Conservation (phyloP, 1,284 basidiomycete species). For the Golubevia pallescens region DNA sequence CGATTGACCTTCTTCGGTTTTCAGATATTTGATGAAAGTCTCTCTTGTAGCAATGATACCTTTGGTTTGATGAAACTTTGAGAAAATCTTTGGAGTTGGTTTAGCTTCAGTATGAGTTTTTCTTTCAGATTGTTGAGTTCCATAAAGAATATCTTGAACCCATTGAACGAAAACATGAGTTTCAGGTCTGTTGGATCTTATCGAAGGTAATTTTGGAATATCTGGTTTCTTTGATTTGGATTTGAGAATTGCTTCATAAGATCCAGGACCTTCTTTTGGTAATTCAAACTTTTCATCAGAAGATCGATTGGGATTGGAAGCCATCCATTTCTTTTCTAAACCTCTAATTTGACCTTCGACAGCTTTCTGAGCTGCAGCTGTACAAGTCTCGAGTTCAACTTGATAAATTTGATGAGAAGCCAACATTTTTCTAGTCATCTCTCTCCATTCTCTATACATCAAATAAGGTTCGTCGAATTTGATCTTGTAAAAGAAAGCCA, state of each 20-base stretch:
- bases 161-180: slow-evolving; percentile 48
- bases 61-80: slow-evolving; percentile 32
- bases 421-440: slow-evolving; percentile 47
- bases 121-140: slow-evolving; percentile 8
- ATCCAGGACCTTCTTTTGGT: background rate
- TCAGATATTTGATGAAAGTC: slow-evolving; percentile 32
- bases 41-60: slow-evolving; percentile 59
- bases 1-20: slow-evolving; percentile 14
- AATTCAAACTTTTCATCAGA: too few relatives aligned
- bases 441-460: slow-evolving; percentile 63
- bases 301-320: too few relatives aligned
- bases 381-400: too few relatives aligned
- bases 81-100: slow-evolving; percentile 43
- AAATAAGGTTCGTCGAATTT: slow-evolving; percentile 64
- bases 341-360: background rate
- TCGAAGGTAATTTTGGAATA: slow-evolving; percentile 30
- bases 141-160: slow-evolving; percentile 51
- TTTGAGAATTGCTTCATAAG: background rate
- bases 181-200: slow-evolving; percentile 41
- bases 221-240: background rate
- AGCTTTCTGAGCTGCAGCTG: background rate
- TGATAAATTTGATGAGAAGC: too few relatives aligned
- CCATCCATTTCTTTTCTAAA: background rate
- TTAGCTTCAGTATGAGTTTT: slow-evolving; percentile 11
- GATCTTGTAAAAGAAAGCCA: slow-evolving; percentile 63